These are phyloP conservation scores for Fusarium caatingaense DNA, from an alignment of 2,329 filamentous ascomycete genomes.

Conservation along the genomic window DNA sequence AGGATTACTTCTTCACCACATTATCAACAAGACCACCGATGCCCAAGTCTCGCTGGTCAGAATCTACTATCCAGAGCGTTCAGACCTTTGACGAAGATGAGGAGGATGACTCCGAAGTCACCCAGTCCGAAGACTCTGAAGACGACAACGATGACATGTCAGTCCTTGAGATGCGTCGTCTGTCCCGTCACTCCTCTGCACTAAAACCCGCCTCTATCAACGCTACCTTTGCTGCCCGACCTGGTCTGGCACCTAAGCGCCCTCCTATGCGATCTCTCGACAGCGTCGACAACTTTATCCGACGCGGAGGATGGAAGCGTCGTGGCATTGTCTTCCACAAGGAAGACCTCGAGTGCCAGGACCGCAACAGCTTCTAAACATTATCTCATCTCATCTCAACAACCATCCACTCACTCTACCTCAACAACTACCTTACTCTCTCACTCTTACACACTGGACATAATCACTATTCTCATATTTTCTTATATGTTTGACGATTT, in stretches of 20 bases:
- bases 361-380: slow-evolving; percentile 44
- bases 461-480: slow-evolving; percentile 11
- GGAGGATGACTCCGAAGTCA: slow-evolving; percentile 37
- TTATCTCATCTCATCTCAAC: neutral
- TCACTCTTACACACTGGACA: neutral
- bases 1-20: slow-evolving; percentile 52
- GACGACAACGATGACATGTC: slow-evolving; percentile 40
- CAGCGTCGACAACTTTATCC: slow-evolving; percentile 56
- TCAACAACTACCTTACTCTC: neutral
- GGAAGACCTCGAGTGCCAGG: slow-evolving; percentile 48
- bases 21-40: slow-evolving; percentile 48
- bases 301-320: slow-evolving; percentile 59
- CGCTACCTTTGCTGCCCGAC: slow-evolving; percentile 48
- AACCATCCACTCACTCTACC: neutral
- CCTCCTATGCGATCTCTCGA: slow-evolving; percentile 55
- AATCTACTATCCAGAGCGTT: slow-evolving; percentile 54
- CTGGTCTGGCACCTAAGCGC: slow-evolving; percentile 45
- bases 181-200: slow-evolving; percentile 38
- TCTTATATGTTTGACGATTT: slow-evolving; percentile 38
- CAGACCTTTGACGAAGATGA: slow-evolving; percentile 43
- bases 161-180: slow-evolving; percentile 44
- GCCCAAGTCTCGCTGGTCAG: slow-evolving; percentile 56
- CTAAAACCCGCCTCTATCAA: slow-evolving; percentile 49
- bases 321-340: slow-evolving; percentile 56
- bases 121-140: slow-evolving; percentile 40